Base-by-base conservation (phyloP, 2,329 filamentous ascomycete genomes). In the Fusarium lyarnte region DNA sequence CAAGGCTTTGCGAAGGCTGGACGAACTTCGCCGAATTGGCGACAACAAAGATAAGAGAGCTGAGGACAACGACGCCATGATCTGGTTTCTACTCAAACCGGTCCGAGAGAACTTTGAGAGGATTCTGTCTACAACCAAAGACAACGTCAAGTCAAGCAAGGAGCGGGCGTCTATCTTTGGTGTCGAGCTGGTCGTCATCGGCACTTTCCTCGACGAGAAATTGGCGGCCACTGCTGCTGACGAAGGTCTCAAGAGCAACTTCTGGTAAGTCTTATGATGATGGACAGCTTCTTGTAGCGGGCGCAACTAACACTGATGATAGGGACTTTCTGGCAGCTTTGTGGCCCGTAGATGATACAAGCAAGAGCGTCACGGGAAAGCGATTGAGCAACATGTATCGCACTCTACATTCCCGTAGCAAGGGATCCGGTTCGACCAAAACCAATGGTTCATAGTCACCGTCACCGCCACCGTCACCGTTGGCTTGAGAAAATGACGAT, bases 101-200 rank as follows among this genome's bases (percentile, higher is more conserved):
- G 88, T 92, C 33, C 85, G 85, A 53, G 85, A 88, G 66, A 90
- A 89, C 68, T 87, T 92, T 55, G 86, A 87, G 70, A 85, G 84
- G 33, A 88, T 92, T 59, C 84, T 88, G 59, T 87, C 86, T 57
- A 90, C 90, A 8, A 92, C 88, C 5, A 88, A 88, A 72, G 89
- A 90, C 73, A 87, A 87, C 54, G 88, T 91, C 69, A 89, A 89
- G 60, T 89, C 87, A 33, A 88, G 88, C 75, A 90, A 91, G 72
- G 86, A 88, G 58, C 86, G 91, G 47, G 87, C 91, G 27, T 86
- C 84, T 75, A 86, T 90, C 46, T 87, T 92, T 77, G 90, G 90
- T 74, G 82, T 84, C 33, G 88, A 91, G 76, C 81, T 92, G 41
- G 83, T 90, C 45, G 85, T 85, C 8, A 90, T 92, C 78, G 90